Percentiles rank a stretch among this genome's conserved stretches.
Conservation (phyloP, 169 alveolate genomes). For the Eimeria sp. region DNA sequence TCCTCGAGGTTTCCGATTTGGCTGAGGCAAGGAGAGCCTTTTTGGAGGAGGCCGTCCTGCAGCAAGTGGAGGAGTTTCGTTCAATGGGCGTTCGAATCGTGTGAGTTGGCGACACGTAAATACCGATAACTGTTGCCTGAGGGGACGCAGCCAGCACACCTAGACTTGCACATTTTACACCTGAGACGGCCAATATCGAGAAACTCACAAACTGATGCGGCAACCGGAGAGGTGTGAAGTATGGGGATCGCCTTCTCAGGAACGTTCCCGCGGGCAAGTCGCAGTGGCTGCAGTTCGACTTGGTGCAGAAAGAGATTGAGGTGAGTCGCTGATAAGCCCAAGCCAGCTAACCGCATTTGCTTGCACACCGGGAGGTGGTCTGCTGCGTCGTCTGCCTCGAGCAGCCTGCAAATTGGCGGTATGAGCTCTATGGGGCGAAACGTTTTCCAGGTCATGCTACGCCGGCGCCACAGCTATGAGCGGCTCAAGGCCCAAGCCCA, state of each 20-base stretch:
- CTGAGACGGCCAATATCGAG: neutral
- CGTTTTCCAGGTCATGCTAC: conserved; percentile 8
- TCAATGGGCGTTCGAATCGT: conserved; percentile 64
- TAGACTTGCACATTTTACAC: neutral
- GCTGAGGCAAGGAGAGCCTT: conserved; percentile 12
- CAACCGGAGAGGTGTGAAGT: neutral
- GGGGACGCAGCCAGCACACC: neutral
- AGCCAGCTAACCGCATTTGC: neutral
- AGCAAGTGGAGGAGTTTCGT: conserved; percentile 56
- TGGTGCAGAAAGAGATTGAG: conserved; percentile 40
- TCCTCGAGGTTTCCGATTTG: neutral
- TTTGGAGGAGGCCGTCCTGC: neutral
- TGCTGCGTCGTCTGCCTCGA: neutral
- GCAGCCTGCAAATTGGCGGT: neutral
- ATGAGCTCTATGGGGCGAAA: neutral
- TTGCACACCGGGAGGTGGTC: neutral
- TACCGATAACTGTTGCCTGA: neutral
- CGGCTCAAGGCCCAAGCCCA: conserved; percentile 63
- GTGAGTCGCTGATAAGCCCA: neutral
- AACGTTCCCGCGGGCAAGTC: conserved; percentile 64
- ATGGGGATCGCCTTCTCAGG: neutral
- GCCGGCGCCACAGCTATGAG: conserved; percentile 64
- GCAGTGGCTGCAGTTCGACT: conserved; percentile 56
- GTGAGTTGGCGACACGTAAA: neutral
- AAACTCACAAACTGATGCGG: neutral